Evolutionary conservation across 2,329 filamentous ascomycete genomes (phyloP).

Genomic region (Claviceps paspali): DNA sequence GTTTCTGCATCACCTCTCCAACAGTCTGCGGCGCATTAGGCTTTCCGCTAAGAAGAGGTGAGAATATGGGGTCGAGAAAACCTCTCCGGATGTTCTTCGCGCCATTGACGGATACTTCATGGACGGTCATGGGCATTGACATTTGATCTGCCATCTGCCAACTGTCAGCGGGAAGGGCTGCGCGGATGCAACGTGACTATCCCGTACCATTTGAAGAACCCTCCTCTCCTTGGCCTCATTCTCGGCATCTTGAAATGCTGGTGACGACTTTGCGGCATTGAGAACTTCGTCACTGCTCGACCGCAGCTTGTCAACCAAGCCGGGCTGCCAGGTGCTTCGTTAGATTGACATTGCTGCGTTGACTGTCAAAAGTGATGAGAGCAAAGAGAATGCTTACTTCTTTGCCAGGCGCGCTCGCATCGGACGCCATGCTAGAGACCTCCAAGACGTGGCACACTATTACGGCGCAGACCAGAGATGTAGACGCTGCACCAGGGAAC

Average conservation of each 20-base stretch:
- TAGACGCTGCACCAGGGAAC: too few species aligned
- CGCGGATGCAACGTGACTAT: neutral
- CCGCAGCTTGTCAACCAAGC: slow-evolving; percentile 25
- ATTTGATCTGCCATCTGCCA: slow-evolving; percentile 49
- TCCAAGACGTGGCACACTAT: neutral
- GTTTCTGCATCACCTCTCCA: slow-evolving; percentile 58
- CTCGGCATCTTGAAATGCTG: slow-evolving; percentile 20
- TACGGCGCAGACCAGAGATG: neutral
- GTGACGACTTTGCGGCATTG: slow-evolving; percentile 22
- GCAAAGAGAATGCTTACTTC: slow-evolving; percentile 12
- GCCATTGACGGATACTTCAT: slow-evolving; percentile 69
- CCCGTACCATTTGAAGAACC: slow-evolving; percentile 21
- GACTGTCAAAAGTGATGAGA: too few species aligned
- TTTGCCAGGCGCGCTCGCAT: slow-evolving; percentile 14
- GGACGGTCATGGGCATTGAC: slow-evolving; percentile 75
- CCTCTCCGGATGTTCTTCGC: slow-evolving; percentile 66
- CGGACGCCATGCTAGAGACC: slow-evolving; percentile 17
- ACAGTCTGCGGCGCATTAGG: slow-evolving; percentile 58
- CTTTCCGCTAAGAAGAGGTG: slow-evolving; percentile 58
- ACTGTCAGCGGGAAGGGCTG: slow-evolving; percentile 8
- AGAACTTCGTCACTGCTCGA: slow-evolving; percentile 22
- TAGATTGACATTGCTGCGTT: slow-evolving; percentile 1
- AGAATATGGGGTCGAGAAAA: slow-evolving; percentile 71
- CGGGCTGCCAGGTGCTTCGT: slow-evolving; percentile 9
- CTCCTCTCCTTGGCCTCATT: slow-evolving; percentile 25